Evolutionary conservation across 495 filamentous ascomycete genomes (phyloP).

Genomic region (Penicillium longicatenatum): DNA sequence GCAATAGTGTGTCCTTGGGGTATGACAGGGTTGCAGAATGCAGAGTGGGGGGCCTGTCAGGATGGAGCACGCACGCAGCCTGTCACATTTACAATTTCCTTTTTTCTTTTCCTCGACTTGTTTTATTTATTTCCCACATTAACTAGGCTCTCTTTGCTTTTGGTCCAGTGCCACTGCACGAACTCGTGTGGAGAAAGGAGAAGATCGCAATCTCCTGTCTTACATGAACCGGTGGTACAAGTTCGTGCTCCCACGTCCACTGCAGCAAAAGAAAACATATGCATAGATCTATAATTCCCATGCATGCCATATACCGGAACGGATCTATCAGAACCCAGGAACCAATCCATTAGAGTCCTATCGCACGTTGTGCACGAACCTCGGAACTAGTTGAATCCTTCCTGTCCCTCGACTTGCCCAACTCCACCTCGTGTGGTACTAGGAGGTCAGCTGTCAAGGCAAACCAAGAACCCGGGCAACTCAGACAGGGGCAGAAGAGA

Average conservation of each 20-base stretch:
- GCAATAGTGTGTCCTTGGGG: slow-evolving; percentile 11
- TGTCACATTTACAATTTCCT: not conserved
- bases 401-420: not conserved
- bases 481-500: no score
- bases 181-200: not conserved
- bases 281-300: not conserved
- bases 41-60: not conserved
- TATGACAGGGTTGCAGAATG: not conserved
- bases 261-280: not conserved
- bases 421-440: not conserved
- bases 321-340: not conserved
- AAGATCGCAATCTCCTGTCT: not conserved
- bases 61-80: not conserved
- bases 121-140: slow-evolving; percentile 8
- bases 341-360: no score
- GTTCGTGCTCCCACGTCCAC: not conserved
- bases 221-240: not conserved
- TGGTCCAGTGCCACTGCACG: not conserved
- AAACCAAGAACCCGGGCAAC: no score
- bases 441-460: slow-evolving; percentile 2
- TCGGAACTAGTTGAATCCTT: not conserved
- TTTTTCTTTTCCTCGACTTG: not conserved
- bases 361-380: not conserved
- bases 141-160: no score
- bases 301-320: not conserved